A percentile compares a stretch with the other conserved stretches of the same genome.
These are phyloP conservation scores for Coleophoma cylindrospora DNA, from an alignment of 2,329 filamentous ascomycete genomes.

Conservation along the genomic window DNA sequence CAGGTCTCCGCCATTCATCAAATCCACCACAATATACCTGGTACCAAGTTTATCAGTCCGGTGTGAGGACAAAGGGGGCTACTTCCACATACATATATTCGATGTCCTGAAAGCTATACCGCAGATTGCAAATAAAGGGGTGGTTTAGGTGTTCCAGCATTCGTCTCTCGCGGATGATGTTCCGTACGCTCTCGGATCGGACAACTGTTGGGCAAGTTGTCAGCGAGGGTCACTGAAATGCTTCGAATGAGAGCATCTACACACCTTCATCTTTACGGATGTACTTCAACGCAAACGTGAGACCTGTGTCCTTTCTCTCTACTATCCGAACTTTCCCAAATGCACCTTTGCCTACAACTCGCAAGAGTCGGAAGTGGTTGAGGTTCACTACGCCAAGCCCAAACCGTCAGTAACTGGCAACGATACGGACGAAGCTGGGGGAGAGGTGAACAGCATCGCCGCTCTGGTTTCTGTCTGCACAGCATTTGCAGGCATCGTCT, in stretches of 20 bases:
- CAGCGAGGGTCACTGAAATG: conserved; percentile 3
- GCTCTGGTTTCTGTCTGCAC: neutral
- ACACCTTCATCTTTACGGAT: conserved; percentile 97
- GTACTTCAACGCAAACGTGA: conserved; percentile 96
- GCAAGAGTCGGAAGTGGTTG: conserved; percentile 91
- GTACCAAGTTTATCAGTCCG: neutral
- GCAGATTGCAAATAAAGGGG: conserved; percentile 95
- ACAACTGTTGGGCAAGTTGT: conserved; percentile 59
- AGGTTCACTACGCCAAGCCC: conserved; percentile 66
- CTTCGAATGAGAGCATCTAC: conserved; percentile 24
- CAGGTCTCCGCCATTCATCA: conserved; percentile 96
- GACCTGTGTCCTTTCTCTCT: conserved; percentile 88
- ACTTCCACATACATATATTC: conserved; percentile 78
- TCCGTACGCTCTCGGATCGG: conserved; percentile 93
- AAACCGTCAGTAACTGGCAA: too few relatives aligned
- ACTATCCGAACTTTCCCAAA: conserved; percentile 99
- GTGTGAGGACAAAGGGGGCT: too few relatives aligned
- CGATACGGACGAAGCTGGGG: conserved; percentile 2
- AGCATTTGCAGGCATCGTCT: neutral
- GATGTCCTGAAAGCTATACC: conserved; percentile 98
- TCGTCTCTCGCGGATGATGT: conserved; percentile 93
- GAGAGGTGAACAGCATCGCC: conserved; percentile 1
- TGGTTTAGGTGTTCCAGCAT: conserved; percentile 99
- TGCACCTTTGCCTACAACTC: conserved; percentile 94
- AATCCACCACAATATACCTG: conserved; percentile 88